Percentiles rank a stretch among this genome's conserved stretches.
These are phyloP conservation scores for Elongisporangium senticosum DNA, from an alignment of 352 stramenopile species.

Conservation along the genomic window DNA sequence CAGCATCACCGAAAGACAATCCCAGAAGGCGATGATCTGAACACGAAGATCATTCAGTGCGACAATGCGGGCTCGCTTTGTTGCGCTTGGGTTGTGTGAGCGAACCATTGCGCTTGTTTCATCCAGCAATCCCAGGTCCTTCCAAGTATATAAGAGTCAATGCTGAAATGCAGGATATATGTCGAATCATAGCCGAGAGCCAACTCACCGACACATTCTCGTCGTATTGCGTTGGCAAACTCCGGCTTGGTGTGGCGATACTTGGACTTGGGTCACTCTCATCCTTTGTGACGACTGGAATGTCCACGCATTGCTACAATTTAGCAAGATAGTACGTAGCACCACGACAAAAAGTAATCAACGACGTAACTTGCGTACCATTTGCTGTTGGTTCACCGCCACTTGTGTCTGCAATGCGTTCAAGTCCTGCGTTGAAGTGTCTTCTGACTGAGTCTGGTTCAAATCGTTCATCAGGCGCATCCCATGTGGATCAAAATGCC, in stretches of 20 bases:
- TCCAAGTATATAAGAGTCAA: neutral
- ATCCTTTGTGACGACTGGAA: neutral
- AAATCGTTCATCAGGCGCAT: no score
- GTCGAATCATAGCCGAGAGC: no score
- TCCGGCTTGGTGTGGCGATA: neutral
- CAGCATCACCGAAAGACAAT: constrained; percentile 19
- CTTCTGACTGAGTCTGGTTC: neutral
- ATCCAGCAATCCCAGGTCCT: neutral
- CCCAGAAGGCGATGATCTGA: constrained; percentile 29
- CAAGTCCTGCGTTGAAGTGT: neutral
- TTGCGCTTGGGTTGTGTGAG: neutral
- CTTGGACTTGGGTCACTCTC: neutral
- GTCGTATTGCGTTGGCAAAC: neutral
- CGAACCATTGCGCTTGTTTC: neutral
- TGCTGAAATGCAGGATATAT: no score
- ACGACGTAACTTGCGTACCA: neutral
- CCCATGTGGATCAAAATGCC: no score
- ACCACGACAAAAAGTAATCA: neutral
- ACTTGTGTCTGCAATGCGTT: neutral
- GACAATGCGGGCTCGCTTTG: neutral
- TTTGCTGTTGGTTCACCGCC: neutral
- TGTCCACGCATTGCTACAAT: neutral
- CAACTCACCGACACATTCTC: neutral
- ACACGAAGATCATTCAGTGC: constrained; percentile 1
- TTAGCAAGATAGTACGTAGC: neutral